Conservation (phyloP, 2,329 filamentous ascomycete species). For the Dactylellina sp. region DNA sequence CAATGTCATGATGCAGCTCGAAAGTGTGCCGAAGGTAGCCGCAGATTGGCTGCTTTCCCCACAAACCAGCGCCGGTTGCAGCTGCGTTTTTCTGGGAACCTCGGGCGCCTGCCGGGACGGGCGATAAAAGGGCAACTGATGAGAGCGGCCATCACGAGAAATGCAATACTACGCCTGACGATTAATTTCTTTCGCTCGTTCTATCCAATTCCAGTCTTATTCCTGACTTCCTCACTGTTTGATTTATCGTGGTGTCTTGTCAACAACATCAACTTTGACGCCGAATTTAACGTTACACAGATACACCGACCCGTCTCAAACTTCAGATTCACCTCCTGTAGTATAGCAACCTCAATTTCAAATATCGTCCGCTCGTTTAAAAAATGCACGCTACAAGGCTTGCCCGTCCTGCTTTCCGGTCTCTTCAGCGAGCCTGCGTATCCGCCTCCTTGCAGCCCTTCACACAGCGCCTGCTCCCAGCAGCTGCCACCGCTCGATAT, state of each 20-base stretch:
- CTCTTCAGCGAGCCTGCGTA: conserved; percentile 11
- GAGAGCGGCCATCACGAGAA: background rate
- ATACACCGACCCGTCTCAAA: too few species aligned
- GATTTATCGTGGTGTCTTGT: background rate
- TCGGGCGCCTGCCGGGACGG: background rate
- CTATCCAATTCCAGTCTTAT: too few species aligned
- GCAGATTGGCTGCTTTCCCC: conserved; percentile 16
- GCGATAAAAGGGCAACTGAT: background rate
- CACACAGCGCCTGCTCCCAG: conserved; percentile 64
- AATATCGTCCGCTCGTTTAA: too few species aligned
- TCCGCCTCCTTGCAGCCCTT: conserved; percentile 19
- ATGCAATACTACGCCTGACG: too few species aligned
- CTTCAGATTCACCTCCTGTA: too few species aligned
- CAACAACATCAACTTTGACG: too few species aligned
- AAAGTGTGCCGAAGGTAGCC: conserved; percentile 53
- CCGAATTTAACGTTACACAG: conserved; percentile 1
- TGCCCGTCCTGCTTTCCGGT: conserved; percentile 33
- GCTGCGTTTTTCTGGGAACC: too few species aligned
- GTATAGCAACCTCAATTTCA: background rate
- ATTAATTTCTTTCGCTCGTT: background rate
- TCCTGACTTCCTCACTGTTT: too few species aligned
- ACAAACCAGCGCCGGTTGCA: conserved; percentile 16
- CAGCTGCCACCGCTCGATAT: conserved; percentile 64
- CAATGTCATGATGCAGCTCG: conserved; percentile 6
- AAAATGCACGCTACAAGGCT: conserved; percentile 30